Percentiles rank a stretch among this genome's conserved stretches.
These are phyloP conservation scores for Euphorbia peplus DNA, from an alignment of 345 rosid species.

Conservation along the genomic window DNA sequence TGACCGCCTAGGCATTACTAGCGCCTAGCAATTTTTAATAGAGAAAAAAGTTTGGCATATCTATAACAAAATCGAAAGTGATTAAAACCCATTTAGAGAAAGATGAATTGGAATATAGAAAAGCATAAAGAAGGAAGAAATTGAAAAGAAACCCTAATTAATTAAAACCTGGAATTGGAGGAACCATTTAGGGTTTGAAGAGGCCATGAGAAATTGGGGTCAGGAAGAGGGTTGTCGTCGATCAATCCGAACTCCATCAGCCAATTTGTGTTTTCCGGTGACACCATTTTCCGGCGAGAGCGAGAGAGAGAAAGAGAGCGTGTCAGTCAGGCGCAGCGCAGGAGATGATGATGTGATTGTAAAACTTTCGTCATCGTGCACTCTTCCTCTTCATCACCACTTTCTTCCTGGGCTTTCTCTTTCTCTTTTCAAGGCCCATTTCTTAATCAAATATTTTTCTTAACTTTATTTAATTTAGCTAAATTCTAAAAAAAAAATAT, in stretches of 20 bases:
- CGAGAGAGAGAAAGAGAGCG: not conserved
- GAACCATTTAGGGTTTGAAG: slow-evolving; percentile 50
- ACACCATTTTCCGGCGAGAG: slow-evolving; percentile 11
- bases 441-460: not conserved
- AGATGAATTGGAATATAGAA: not conserved
- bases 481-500: too few relatives aligned
- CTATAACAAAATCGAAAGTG: too few relatives aligned
- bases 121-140: not conserved
- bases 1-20: too few relatives aligned
- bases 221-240: slow-evolving; percentile 62
- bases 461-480: not conserved
- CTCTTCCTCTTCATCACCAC: not conserved
- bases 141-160: not conserved
- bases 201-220: slow-evolving; percentile 72
- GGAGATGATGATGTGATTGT: not conserved
- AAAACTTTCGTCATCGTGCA: slow-evolving; percentile 1
- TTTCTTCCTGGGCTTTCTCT: not conserved
- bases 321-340: not conserved
- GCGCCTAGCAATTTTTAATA: too few relatives aligned
- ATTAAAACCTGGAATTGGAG: slow-evolving; percentile 62
- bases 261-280: slow-evolving; percentile 71
- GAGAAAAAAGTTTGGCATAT: not conserved
- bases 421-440: not conserved
- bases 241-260: slow-evolving; percentile 56
- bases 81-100: not conserved